phyloP scores from a whole-genome alignment of 2,329 filamentous ascomycete genomes.

The Cryoendolithus antarcticus region DNA sequence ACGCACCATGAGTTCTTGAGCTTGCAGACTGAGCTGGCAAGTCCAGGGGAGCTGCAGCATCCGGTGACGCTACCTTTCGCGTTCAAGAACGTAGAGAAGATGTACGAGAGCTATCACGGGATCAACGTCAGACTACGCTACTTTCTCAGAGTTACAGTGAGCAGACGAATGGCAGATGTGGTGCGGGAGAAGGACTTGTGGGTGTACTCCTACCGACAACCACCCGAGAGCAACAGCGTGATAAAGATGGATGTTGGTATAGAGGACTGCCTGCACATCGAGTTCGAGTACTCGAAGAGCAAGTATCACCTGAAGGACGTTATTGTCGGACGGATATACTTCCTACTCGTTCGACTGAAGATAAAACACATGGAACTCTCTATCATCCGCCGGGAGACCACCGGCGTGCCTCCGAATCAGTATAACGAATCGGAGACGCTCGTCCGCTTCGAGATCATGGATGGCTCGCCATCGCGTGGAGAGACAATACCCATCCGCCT shows the following conservation, averaged over 20 bases:
- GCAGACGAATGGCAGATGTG: constrained; percentile 91
- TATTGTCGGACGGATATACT: constrained; percentile 97
- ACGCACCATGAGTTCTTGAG: constrained; percentile 99
- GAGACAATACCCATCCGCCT: constrained; percentile 92
- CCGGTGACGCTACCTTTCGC: constrained; percentile 98
- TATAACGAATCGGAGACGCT: constrained; percentile 99
- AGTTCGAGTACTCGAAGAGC: constrained; percentile 98
- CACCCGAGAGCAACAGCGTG: constrained; percentile 91
- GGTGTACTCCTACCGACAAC: constrained; percentile 98
- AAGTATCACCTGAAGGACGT: constrained; percentile 99
- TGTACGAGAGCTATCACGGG: constrained; percentile 98
- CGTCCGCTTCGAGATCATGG: constrained; percentile 99
- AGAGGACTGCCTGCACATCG: constrained; percentile 96
- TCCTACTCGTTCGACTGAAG: constrained; percentile 89
- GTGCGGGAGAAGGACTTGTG: constrained; percentile 98
- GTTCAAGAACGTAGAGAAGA: constrained; percentile 99
- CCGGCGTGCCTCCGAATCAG: constrained; percentile 90
- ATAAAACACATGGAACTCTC: constrained; percentile 99
- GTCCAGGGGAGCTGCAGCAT: constrained; percentile 93
- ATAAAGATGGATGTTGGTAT: constrained; percentile 99
- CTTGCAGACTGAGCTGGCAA: constrained; percentile 89
- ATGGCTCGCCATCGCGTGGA: constrained; percentile 90
- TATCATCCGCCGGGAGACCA: constrained; percentile 94
- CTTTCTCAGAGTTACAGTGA: constrained; percentile 94
- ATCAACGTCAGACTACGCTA: constrained; percentile 99